Percentiles rank a stretch among this genome's conserved stretches.
Conservation (phyloP, 2,329 filamentous ascomycete genomes). For the Cyphellophora europaea region DNA sequence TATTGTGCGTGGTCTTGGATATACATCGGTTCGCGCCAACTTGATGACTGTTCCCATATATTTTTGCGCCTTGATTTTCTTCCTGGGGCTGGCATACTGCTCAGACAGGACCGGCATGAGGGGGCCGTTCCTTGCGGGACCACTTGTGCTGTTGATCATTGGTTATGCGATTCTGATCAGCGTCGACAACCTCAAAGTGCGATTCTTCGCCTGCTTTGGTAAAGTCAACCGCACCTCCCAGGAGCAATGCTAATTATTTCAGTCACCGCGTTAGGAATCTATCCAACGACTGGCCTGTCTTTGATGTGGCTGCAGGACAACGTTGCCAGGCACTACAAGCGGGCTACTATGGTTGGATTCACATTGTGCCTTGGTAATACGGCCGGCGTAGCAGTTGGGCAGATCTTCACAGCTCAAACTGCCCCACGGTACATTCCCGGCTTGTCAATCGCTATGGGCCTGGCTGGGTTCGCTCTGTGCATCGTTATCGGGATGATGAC, state of each 20-base stretch:
- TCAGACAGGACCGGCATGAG: conserved; percentile 20
- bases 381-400: too few species aligned
- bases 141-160: conserved; percentile 18
- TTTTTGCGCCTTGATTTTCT: conserved; percentile 24
- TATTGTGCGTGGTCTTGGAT: conserved; percentile 31
- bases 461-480: too few species aligned
- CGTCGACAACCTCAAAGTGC: conserved; percentile 21
- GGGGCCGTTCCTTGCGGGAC: conserved; percentile 19
- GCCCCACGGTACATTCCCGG: too few species aligned
- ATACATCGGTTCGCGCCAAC: conserved; percentile 27
- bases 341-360: conserved; percentile 37
- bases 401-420: too few species aligned
- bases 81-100: conserved; percentile 19
- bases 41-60: conserved; percentile 33
- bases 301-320: conserved; percentile 41
- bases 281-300: conserved; percentile 26
- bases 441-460: too few species aligned
- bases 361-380: conserved; percentile 40
- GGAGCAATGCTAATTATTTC: too few species aligned
- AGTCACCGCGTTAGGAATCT: conserved; percentile 21
- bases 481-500: too few species aligned
- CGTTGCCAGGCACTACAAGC: conserved; percentile 37
- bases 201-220: conserved; percentile 21
- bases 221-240: conserved; percentile 4
- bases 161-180: conserved; percentile 23